A percentile compares a stretch with the other conserved stretches of the same genome.
These are phyloP conservation scores for Blastocystis sp. DNA, from an alignment of 352 stramenopile species.

Conservation along the genomic window DNA sequence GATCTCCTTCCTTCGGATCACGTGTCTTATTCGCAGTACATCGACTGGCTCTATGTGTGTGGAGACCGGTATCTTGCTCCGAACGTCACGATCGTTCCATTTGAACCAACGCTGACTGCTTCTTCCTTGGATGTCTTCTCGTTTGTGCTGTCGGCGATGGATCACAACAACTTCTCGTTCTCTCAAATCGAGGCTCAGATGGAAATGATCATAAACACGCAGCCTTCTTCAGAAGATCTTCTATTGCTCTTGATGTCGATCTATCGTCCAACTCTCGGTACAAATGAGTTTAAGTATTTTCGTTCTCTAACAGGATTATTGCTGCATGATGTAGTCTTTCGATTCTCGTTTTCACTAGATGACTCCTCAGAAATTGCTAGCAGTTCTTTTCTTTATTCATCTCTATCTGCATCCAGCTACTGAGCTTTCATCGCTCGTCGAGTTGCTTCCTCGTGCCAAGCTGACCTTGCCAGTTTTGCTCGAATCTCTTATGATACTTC, in stretches of 20 bases:
- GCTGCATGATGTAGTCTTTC: not conserved
- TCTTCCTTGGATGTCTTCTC: not conserved
- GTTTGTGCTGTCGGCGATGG: not conserved
- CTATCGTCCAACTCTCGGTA: not conserved
- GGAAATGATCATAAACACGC: not conserved
- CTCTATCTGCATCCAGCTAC: not conserved
- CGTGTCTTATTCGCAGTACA: not conserved
- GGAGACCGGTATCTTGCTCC: not conserved
- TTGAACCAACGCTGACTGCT: not conserved
- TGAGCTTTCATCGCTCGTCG: not conserved
- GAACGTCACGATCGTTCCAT: too few relatives aligned
- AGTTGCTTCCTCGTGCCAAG: not conserved
- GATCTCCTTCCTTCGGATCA: not conserved
- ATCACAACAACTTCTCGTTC: not conserved
- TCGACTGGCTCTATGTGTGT: not conserved
- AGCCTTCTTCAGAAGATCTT: not conserved
- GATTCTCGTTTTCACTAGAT: not conserved
- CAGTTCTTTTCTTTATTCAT: not conserved
- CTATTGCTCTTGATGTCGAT: not conserved
- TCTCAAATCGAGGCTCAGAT: not conserved
- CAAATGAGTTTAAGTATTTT: not conserved
- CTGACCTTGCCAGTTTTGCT: not conserved
- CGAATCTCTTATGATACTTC: not conserved
- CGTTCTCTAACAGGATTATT: not conserved
- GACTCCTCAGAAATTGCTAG: not conserved